Base-by-base conservation (phyloP, 805 yeast species). In the Pichia ethanolica region DNA sequence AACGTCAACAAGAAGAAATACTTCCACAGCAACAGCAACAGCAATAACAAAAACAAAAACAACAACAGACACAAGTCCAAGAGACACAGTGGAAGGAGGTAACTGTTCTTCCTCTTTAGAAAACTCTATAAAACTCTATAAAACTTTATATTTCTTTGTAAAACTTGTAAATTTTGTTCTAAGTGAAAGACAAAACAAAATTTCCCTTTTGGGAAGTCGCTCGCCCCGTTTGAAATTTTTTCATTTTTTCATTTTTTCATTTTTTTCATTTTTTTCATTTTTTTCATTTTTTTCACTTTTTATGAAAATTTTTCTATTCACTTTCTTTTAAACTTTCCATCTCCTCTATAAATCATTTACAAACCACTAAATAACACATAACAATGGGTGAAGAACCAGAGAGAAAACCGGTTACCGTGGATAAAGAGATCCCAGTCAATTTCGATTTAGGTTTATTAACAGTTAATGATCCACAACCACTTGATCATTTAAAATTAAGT, bases 401-500 rank as follows among this genome's bases (percentile, higher is more conserved):
- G 20, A 61, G 66, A 57, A 82, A 83, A 62, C 87, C 95, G 12
- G 90, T 86, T 35, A 84, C 90, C 5, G 98, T 93, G 35, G 95
- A 88, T 44, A 90, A 90, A 67, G 85, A 85, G 32, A 88, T 93
- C 53, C 97, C 98, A 30, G 93, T 86, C 45, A 73, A 81, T 4
- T 91, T 78, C 63, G 99, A 93, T 66, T 71, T 91, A 54, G 99
- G 99, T 35, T 86, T 91, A 66, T 74, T 93, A 48, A 85, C 97
- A 5, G 87, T 86, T 3, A 90, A 88, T 63, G 98, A 91, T 68
- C 74, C 90, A 36, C 90, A 89, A 66, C 96, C 96, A 25, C 69
- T 91, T 56, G 95, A 87, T 56, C 72, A 74, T 39, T 71, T 71
- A 13, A 73, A 78, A 56, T 69, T 88, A 45, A 69, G 74, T 5